phyloP scores from a whole-genome alignment of 441 rosid genomes.

The Eutrema salsugineum region DNA sequence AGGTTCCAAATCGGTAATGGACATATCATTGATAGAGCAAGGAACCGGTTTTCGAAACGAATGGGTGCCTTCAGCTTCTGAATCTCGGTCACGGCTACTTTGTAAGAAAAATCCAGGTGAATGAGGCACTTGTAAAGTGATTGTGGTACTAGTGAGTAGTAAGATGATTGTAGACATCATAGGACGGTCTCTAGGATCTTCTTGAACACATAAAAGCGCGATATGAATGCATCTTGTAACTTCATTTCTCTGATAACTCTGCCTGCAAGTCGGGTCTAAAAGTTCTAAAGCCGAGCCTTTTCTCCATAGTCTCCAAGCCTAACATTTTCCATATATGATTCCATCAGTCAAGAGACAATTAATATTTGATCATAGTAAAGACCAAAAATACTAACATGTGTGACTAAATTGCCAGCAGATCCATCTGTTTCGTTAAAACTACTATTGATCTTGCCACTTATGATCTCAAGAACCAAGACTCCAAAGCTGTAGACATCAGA shows the following conservation, averaged over 20 bases:
- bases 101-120: conserved; percentile 6
- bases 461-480: conserved; percentile 42
- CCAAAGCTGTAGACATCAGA: conserved; percentile 46
- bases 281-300: conserved; percentile 21
- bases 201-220: conserved; percentile 40
- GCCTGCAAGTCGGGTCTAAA: conserved; percentile 10
- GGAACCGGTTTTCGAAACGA: neutral
- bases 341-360: neutral
- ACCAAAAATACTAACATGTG: conserved; percentile 32
- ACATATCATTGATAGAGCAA: neutral
- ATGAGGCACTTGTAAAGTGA: conserved; percentile 16
- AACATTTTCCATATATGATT: neutral
- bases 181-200: conserved; percentile 30
- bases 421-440: conserved; percentile 7
- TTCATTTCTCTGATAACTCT: conserved; percentile 13
- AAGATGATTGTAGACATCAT: conserved; percentile 29
- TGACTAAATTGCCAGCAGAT: conserved; percentile 20
- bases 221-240: conserved; percentile 40
- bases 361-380: neutral
- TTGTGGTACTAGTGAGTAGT: conserved; percentile 13
- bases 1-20: conserved; percentile 16
- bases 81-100: neutral
- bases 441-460: conserved; percentile 36
- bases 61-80: neutral
- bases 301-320: conserved; percentile 47